Percentiles rank a stretch among this genome's conserved stretches.
phyloP scores from a whole-genome alignment of 805 yeast genomes.

The Metschnikowia henanensis region DNA sequence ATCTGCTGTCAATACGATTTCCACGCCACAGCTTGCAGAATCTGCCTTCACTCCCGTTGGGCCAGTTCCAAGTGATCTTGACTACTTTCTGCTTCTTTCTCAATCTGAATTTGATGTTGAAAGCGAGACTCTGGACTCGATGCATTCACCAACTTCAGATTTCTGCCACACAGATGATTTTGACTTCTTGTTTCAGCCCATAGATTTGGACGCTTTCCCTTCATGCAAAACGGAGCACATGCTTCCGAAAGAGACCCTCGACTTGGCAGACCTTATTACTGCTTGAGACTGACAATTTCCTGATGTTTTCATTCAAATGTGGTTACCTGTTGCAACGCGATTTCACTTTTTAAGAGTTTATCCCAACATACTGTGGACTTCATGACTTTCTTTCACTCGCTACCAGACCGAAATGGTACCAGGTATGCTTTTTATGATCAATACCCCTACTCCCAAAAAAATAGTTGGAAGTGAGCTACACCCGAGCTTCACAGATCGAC shows the following conservation, averaged over 20 bases:
- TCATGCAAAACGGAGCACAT: not conserved
- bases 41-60: slow-evolving; percentile 2
- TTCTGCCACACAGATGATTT: slow-evolving; percentile 8
- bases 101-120: slow-evolving; percentile 2
- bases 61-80: slow-evolving; percentile 10
- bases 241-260: slow-evolving; percentile 29
- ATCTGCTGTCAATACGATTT: not conserved
- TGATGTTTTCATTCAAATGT: no score
- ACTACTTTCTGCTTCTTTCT: slow-evolving; percentile 13
- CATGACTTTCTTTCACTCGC: no score
- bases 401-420: no score
- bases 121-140: not conserved
- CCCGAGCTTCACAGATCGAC: not conserved
- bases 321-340: no score
- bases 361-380: no score
- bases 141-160: slow-evolving; percentile 8
- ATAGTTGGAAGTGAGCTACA: not conserved
- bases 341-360: no score
- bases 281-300: no score
- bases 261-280: no score
- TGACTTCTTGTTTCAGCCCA: slow-evolving; percentile 10
- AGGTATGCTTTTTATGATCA: not conserved
- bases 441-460: no score
- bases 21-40: not conserved
- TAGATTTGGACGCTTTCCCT: slow-evolving; percentile 14